Evolutionary conservation across 2,329 filamentous ascomycete genomes (phyloP), one percentile per base, ranked within the genome.

Genomic region (Claviceps spartinae): DNA sequence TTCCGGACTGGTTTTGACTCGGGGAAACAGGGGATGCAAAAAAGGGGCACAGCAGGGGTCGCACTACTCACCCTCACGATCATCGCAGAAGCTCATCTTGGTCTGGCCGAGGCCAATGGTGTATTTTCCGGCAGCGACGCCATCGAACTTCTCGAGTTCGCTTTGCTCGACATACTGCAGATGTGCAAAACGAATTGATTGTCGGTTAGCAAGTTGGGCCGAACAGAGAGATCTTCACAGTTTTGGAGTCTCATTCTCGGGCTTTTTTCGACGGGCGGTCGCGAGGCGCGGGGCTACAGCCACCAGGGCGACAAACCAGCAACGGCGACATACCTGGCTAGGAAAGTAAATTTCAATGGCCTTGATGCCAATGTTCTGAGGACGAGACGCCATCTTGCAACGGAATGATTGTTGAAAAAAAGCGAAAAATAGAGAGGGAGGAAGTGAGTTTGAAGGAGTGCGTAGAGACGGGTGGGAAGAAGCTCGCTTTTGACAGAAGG

Each of bases 41-140:
- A 40, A 52, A 37, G 26, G 34, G 43, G 30, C 45, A 47, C 30
- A 22, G 24, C 18, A 50, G 43, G 53, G 53, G 51, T 52, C 51
- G 51, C 46, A 54, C 48, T 58, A 69, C 74, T 69, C 68, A 89
- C 86, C 86, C 75, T 93, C 87, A 65, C 86, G 82, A 66, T 93
- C 87, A 71, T 93, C 87, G 69, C 87, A 91, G 73, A 93, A 93
- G 76, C 82, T 84, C 87, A 93, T 93, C 74, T 86, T 88, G 66
- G 85, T 91, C 78, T 93, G 87, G 63, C 87, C 87, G 53, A 93
- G 83, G 69, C 87, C 87, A 72, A 93, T 91, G 64, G 87, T 93
- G 77, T 93, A 93, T 74, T 93, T 93, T 60, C 87, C 87, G 53
- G 81, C 69, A 67, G 79, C 79, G 63, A 88, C 86, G 67, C 86